A percentile compares a stretch with the other conserved stretches of the same genome.
These are phyloP conservation scores for Alternaria gansuensis DNA, from an alignment of 2,329 filamentous ascomycete genomes.

Conservation along the genomic window DNA sequence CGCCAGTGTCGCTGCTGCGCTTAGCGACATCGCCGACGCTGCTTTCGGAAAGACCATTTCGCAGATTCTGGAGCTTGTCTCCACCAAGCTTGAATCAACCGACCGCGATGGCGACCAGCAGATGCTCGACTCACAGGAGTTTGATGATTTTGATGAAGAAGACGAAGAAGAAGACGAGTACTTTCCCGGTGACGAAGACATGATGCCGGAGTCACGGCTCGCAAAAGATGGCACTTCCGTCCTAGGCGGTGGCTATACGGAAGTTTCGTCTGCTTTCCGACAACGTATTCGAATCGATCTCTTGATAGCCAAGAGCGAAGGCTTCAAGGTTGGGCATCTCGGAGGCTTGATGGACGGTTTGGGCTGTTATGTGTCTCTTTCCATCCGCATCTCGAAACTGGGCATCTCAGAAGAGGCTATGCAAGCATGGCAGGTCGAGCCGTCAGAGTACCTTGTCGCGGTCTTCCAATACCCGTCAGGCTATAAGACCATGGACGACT, in stretches of 20 bases:
- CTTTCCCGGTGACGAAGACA: constrained; percentile 53
- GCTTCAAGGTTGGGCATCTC: constrained; percentile 74
- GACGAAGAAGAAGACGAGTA: constrained; percentile 49
- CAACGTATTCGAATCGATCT: constrained; percentile 69
- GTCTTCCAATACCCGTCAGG: constrained; percentile 70
- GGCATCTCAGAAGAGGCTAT: constrained; percentile 77
- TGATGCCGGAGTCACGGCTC: constrained; percentile 43
- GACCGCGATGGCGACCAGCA: constrained; percentile 56
- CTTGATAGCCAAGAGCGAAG: constrained; percentile 66
- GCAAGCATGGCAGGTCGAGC: constrained; percentile 76
- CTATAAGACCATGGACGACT: constrained; percentile 68
- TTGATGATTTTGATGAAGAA: constrained; percentile 45
- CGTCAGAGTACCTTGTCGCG: constrained; percentile 75
- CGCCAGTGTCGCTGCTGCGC: constrained; percentile 51
- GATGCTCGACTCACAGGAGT: constrained; percentile 53
- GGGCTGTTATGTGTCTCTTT: constrained; percentile 69
- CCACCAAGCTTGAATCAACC: constrained; percentile 46
- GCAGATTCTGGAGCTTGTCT: constrained; percentile 61
- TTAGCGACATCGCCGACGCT: constrained; percentile 58
- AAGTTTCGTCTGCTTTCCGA: constrained; percentile 39
- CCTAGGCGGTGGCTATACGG: constrained; percentile 22
- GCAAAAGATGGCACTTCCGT: constrained; percentile 6
- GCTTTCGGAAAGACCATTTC: constrained; percentile 58
- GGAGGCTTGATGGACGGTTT: constrained; percentile 60
- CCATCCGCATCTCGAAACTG: constrained; percentile 73